Evolutionary conservation across 1,284 basidiomycete species (phyloP), one percentile per base, ranked within the genome.

Genomic region (Trametes pubescens): DNA sequence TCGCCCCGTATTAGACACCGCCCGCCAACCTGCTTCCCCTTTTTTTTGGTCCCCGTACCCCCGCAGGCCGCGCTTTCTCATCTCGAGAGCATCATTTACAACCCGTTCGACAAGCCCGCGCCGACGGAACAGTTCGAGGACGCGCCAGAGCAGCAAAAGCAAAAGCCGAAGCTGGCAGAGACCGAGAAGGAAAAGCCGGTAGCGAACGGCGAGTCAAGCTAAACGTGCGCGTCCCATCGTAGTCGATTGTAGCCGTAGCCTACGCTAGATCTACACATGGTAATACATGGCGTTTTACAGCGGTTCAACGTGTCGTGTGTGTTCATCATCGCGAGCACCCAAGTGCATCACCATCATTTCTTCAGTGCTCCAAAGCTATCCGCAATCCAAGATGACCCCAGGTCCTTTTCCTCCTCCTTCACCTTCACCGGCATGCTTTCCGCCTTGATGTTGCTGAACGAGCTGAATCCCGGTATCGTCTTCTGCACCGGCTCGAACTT

Each of bases 1-100:
- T 84, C 79, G 81, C 86, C 65, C 95, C 95, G 66, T 97, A 98
- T 85, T 97, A 91, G 88, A 84, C 76, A 16, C 35, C 32, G n/a
- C 43, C 29, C 54, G 51, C 67, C 67, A 49, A 68, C 64, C 59
- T 54, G 29, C 59, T 63, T 65, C n/a, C 61, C 61, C 69, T 72
- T 66, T 64, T 57, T 44, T 24, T 73, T 68, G 69, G 73, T 57
- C 69, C 61, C 65, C 65, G 65, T 68, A 64, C 62, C 65, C 21
- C 16, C 59, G 71, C 76, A 93, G 90, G 91, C 89, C 58, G 88
- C 91, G 24, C 85, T 94, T 61, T 85, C 83, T 16, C 84, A 92
- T 75, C 82, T 94, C 63, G 90, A 94, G 73, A 88, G 87, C 52
- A 91, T 93, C 78, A 89, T 93, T 59, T 78, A 87, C 73, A 77